These are phyloP conservation scores for Phytophthora melonis DNA, from an alignment of 352 stramenopile genomes.

Conservation along the genomic window DNA sequence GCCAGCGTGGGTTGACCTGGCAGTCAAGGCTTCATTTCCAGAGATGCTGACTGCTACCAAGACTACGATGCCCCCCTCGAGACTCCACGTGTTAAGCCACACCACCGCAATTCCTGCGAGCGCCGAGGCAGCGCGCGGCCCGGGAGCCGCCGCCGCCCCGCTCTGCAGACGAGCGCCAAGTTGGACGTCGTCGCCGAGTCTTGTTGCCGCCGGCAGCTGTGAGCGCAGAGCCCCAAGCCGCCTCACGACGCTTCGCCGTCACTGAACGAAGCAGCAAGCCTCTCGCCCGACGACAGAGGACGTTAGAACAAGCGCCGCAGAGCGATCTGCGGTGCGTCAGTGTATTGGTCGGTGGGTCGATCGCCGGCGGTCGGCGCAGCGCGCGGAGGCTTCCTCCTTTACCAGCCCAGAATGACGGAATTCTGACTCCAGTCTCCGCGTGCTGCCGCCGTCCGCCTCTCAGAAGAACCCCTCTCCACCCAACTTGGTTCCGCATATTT, in stretches of 20 bases:
- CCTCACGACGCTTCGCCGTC: slow-evolving; percentile 29
- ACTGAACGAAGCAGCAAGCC: slow-evolving; percentile 31
- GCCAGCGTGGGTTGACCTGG: slow-evolving; percentile 27
- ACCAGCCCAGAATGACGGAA: slow-evolving; percentile 50
- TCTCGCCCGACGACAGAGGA: slow-evolving; percentile 33
- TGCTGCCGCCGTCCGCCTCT: slow-evolving; percentile 26
- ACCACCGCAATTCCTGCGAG: slow-evolving; percentile 29
- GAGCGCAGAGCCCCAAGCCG: slow-evolving; percentile 33
- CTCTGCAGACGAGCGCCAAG: slow-evolving; percentile 33
- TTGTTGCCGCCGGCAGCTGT: slow-evolving; percentile 30
- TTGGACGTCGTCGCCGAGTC: slow-evolving; percentile 35
- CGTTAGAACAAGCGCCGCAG: slow-evolving; percentile 27
- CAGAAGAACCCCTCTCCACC: slow-evolving; percentile 25
- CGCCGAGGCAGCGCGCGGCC: slow-evolving; percentile 25
- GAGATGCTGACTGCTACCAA: slow-evolving; percentile 28
- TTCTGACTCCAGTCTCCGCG: slow-evolving; percentile 40
- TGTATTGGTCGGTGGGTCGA: slow-evolving; percentile 54
- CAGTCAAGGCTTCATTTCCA: slow-evolving; percentile 36
- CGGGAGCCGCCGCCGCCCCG: slow-evolving; percentile 31
- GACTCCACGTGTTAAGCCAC: slow-evolving; percentile 27
- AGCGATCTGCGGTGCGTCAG: slow-evolving; percentile 6
- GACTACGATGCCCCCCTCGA: slow-evolving; percentile 14
- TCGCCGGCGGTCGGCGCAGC: slow-evolving; percentile 35
- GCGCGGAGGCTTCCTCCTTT: slow-evolving; percentile 22
- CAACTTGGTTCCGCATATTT: slow-evolving; percentile 47